Conservation (phyloP, 2,329 filamentous ascomycete species). For the Celoporthe dispersa region DNA sequence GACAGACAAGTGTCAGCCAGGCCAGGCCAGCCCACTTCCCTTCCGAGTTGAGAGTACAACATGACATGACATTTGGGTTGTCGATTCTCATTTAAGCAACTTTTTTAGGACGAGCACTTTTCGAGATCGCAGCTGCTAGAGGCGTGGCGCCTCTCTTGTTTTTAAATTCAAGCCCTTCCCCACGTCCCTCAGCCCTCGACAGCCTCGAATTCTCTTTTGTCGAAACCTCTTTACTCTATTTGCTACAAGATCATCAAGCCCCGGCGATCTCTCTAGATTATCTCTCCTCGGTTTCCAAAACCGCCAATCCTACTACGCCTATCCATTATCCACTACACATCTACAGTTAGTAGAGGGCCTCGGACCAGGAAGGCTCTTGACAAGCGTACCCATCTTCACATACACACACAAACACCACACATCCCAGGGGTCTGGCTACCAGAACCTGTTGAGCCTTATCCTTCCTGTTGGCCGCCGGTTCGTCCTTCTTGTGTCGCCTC, state of each 20-base stretch:
- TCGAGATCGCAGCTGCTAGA: background rate
- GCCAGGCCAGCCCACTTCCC: background rate
- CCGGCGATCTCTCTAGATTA: background rate
- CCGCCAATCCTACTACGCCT: background rate
- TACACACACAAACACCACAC: too few species aligned
- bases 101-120: background rate
- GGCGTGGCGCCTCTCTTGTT: background rate
- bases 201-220: background rate
- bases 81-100: constrained; percentile 1
- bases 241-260: background rate
- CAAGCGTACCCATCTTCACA: background rate
- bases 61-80: background rate
- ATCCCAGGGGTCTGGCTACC: background rate
- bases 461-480: background rate
- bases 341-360: background rate
- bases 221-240: background rate
- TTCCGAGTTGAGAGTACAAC: background rate
- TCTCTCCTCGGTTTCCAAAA: background rate
- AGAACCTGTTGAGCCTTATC: background rate
- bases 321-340: background rate
- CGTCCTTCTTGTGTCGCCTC: background rate
- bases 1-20: background rate
- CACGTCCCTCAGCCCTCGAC: background rate
- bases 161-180: background rate
- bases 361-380: background rate